A percentile compares a stretch with the other conserved stretches of the same genome.
These are phyloP conservation scores for Ceratonia siliqua DNA, from an alignment of 306 rosid genomes.

Conservation along the genomic window DNA sequence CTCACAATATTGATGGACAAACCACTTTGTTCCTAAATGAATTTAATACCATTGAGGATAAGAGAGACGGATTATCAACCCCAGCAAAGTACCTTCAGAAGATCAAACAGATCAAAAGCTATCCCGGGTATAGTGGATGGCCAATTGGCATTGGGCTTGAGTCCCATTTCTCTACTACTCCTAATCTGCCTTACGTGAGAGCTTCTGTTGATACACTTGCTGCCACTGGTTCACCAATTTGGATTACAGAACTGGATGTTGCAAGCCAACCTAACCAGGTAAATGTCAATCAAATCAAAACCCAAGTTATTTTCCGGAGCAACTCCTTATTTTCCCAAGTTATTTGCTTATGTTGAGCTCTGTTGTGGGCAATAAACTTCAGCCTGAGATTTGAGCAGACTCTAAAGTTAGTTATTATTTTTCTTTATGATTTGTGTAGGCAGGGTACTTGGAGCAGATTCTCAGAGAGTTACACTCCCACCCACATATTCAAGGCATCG, in stretches of 20 bases:
- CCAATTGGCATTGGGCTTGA: slow-evolving; percentile 67
- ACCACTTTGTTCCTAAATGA: slow-evolving; percentile 70
- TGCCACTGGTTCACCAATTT: slow-evolving; percentile 57
- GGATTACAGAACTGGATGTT: slow-evolving; percentile 84
- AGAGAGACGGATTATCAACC: slow-evolving; percentile 34
- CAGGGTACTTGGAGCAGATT: slow-evolving; percentile 51
- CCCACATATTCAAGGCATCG: slow-evolving; percentile 61
- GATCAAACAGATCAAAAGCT: slow-evolving; percentile 45
- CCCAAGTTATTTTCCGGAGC: not conserved
- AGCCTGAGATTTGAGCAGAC: not conserved
- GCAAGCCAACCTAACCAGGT: slow-evolving; percentile 52
- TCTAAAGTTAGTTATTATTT: not conserved
- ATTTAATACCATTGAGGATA: slow-evolving; percentile 65
- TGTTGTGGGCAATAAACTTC: too few relatives aligned
- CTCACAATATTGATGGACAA: slow-evolving; percentile 38
- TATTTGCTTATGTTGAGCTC: too few relatives aligned
- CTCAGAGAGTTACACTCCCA: slow-evolving; percentile 67
- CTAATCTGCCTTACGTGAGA: slow-evolving; percentile 64
- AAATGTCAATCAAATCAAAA: not conserved
- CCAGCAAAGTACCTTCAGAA: slow-evolving; percentile 58
- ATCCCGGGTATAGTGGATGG: slow-evolving; percentile 10
- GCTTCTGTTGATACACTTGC: slow-evolving; percentile 70
- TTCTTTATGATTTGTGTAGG: slow-evolving; percentile 37
- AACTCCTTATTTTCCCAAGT: not conserved
- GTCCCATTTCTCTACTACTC: slow-evolving; percentile 55